Evolutionary conservation across 306 rosid genomes (phyloP).

Genomic region (Gynostemma pentaphyllum): DNA sequence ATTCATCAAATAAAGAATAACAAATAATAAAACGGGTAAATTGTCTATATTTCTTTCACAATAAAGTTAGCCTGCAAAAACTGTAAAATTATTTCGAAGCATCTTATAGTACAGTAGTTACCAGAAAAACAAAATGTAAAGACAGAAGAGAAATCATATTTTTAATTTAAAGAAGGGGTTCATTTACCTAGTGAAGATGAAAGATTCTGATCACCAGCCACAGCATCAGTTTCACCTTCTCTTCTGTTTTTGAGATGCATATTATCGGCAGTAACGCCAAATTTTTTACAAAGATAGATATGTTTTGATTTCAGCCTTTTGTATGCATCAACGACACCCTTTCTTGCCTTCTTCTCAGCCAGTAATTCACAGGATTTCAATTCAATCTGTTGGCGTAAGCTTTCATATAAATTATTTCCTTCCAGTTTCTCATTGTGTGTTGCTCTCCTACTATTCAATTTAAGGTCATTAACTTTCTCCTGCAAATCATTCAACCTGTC

Average conservation of each 20-base stretch:
- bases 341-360: slow-evolving; percentile 38
- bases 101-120: background rate
- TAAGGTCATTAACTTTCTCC: slow-evolving; percentile 27
- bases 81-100: background rate
- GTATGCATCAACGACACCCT: slow-evolving; percentile 27
- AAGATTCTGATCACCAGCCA: slow-evolving; percentile 22
- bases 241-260: slow-evolving; percentile 26
- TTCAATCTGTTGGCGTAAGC: slow-evolving; percentile 26
- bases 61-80: too few relatives aligned
- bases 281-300: slow-evolving; percentile 39
- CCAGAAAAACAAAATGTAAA: background rate
- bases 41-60: too few relatives aligned
- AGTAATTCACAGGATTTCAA: slow-evolving; percentile 23
- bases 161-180: background rate
- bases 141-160: background rate
- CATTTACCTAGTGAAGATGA: slow-evolving; percentile 34
- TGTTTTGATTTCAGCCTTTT: slow-evolving; percentile 67
- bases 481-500: slow-evolving; percentile 24
- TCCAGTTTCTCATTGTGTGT: slow-evolving; percentile 10
- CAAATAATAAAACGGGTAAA: too few relatives aligned
- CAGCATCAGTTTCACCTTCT: slow-evolving; percentile 27
- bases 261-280: slow-evolving; percentile 44
- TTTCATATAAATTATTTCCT: slow-evolving; percentile 16
- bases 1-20: too few relatives aligned
- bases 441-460: slow-evolving; percentile 18